Base-by-base conservation (phyloP, 306 rosid genomes). In the Pyrus pyrifolia region DNA sequence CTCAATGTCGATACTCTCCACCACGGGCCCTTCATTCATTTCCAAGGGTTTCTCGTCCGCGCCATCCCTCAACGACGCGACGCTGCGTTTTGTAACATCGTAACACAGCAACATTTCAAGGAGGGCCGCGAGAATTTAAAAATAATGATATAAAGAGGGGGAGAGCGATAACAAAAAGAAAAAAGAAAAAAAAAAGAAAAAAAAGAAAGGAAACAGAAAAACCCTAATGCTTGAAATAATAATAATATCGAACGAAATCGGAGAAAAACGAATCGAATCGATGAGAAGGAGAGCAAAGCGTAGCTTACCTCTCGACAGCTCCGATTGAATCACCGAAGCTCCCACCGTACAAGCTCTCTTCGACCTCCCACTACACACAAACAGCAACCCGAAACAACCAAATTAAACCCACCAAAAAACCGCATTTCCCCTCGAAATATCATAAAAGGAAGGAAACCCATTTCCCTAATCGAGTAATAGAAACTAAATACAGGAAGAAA, bases 241-340 rank as follows among this genome's bases (percentile, higher is more conserved):
- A 53, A 49, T 17, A 51, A 52, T n/a, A 55, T 19, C 27, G 53
- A 65, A 13, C 22, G 1, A 40, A 74, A 69, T 27, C 21, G 62
- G 45, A 67, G 9, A 46, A 27, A 78, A 33, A 25, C 8, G 71
- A 80, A 58, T 53, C 23, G 82, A 75, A 71, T 78, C 51, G n/a
- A 67, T 33, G 29, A 67, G 73, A 22, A 61, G 12, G 27, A 58
- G 62, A 38, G 23, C 30, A 30, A 62, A 18, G 61, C 58, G 45
- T 11, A 46, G 78, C 15, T 57, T 81, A 93, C 97, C 97, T 91
- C 44, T 87, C 85, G 18, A 79, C 80, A 53, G 94, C 89, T 83
- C 83, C 89, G 45, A 68, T 35, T 5, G 90, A 88, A 81, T 84
- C 89, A n/a, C 81, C 85, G 2, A 75, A 75, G 72, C 86, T 87